Base-by-base conservation (phyloP, 2,329 filamentous ascomycete species). In the Ophiostoma quercus region DNA sequence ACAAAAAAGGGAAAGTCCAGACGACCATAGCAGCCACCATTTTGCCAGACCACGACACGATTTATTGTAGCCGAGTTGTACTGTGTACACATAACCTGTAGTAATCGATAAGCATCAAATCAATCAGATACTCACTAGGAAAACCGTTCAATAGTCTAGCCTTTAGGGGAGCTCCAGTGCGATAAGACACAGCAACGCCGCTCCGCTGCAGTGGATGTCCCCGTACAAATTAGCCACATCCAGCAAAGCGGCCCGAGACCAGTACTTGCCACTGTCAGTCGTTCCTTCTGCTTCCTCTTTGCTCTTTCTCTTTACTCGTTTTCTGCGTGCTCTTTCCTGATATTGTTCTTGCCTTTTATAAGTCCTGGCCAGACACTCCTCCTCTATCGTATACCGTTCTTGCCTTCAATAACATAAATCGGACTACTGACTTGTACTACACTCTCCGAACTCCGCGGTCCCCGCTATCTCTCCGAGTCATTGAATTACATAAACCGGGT, bases 201-300 rank as follows among this genome's bases (percentile, higher is more conserved):
- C 68, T 34, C 22, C 32, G 25, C 22, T 65, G 34, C 65, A 47
- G 65, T 47, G 39, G 65, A 47, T 22, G 34, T 39, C 62, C 39
- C 22, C 47, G 69, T 62, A 68, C 67, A 60, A 62, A 60, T 68
- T 71, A 68, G 57, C 69, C 67, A 39, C 47, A 62, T 71, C n/a
- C 47, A 66, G 69, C 34, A 71, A 71, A 60, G 67, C 29, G 39
- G 62, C 34, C 67, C 69, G 67, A 63, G 22, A 29, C 9, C 9
- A 57, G 19, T n/a, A 47, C 0, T 47, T 47, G 39, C 3, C 39
- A 41, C 8, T 16, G 16, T 16, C n/a, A 22, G 3, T 57, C 51
- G 51, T 25, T 25, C 51, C 51, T 57, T 57, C 51, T 22, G 8
- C 14, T 57, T 57, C 2, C 47, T 54, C 2, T 54, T n/a, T 29